Conservation (phyloP, 257 asterid genomes). For the Nicotiana noctiflora region DNA sequence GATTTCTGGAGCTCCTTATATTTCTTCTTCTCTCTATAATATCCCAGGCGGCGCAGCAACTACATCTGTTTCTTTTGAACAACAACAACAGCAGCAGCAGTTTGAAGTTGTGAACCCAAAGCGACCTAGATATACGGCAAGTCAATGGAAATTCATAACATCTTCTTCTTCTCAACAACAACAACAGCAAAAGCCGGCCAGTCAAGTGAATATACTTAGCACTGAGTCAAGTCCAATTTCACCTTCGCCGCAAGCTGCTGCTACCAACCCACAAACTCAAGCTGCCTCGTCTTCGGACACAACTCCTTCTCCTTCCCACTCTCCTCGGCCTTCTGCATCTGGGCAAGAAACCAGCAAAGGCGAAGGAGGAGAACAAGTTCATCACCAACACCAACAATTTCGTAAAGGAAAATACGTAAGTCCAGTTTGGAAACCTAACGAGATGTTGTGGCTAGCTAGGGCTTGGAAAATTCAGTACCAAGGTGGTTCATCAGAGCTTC, state of each 20-base stretch:
- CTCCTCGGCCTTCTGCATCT: constrained; percentile 32
- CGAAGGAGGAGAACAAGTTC: constrained; percentile 17
- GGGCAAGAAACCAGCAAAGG: constrained; percentile 22
- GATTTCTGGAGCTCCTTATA: constrained; percentile 15
- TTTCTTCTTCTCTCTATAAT: constrained; percentile 17
- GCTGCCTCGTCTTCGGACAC: constrained; percentile 37
- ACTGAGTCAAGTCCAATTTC: constrained; percentile 27
- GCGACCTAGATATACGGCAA: constrained; percentile 31
- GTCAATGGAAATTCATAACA: constrained; percentile 36
- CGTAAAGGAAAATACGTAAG: constrained; percentile 45
- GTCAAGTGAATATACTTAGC: constrained; percentile 12
- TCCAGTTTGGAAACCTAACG: constrained; percentile 50
- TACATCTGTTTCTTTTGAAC: constrained; percentile 16
- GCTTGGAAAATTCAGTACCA: constrained; percentile 46
- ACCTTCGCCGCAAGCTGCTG: constrained; percentile 15
- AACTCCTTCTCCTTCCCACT: constrained; percentile 30
- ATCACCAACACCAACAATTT: constrained; percentile 38
- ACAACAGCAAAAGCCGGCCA: constrained; percentile 1
- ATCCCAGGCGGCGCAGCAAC: neutral
- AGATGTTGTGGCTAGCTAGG: constrained; percentile 48
- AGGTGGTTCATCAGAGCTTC: constrained; percentile 15
- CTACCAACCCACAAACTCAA: constrained; percentile 11
- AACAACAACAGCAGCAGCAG: constrained; percentile 11
- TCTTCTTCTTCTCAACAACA: constrained; percentile 22
- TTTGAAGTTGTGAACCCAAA: constrained; percentile 28